Evolutionary conservation across 169 alveolate genomes (phyloP), one percentile per base, ranked within the genome.

Genomic region (Eimeria maxima): DNA sequence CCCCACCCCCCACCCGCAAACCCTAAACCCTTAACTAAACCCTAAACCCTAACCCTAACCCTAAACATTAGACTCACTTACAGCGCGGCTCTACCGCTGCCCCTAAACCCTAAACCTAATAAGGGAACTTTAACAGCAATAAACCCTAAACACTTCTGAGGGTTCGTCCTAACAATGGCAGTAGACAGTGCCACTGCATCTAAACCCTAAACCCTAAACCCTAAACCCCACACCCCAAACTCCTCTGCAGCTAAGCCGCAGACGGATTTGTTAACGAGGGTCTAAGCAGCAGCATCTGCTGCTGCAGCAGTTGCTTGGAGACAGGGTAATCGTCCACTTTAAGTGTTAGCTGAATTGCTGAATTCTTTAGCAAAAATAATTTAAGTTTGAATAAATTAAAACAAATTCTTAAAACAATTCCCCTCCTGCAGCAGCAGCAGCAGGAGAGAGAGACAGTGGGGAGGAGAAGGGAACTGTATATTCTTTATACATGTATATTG

Each of bases 11-110:
- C 24, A 69, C 80, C 80, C 80, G n/a, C 27, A 71, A 71, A 71
- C 47, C 81, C 81, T 71, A 14, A 71, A 71, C 81, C 81, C 81
- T 29, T 27, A 71, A 71, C 81, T n/a, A 71, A 71, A 71, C 81
- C 81, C 81, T 71, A 71, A 69, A 69, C 80, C 80, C 80, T 69
- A 69, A 71, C 81, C 44, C 81, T n/a, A 67, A 67, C 0, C 76
- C 60, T 53, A 14, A 53, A 53, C 20, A 53, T 3, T 11, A 53
- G 16, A 67, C 16, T 0, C 76, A 3, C 10, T 67, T 2, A 67
- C 27, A 29, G 76, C 27, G 76, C 22, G 14, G 16, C 24, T 67
- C 27, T 18, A 13, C 76, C 7, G 27, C 60, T 11, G 16, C 10
- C 60, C 60, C 60, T 53, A 53, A 53, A 53, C 60, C 20, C 6